Evolutionary conservation across 2,329 filamentous ascomycete genomes (phyloP), one percentile per base, ranked within the genome.

Genomic region (Penicillium sp.): DNA sequence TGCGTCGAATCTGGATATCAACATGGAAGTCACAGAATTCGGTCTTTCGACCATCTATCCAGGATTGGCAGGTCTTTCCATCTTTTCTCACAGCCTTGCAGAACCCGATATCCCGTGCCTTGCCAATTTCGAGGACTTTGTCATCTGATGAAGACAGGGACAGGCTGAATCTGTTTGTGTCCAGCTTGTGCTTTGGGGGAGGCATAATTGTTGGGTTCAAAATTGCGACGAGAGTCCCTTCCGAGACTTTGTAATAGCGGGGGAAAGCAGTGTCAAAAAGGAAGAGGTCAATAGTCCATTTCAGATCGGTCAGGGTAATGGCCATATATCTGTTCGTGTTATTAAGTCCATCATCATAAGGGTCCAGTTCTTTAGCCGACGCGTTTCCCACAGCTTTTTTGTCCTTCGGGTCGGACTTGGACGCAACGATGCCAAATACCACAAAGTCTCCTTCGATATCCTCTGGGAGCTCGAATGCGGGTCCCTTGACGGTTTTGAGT

Each of bases 1-100:
- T 83, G 69, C 90, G 92, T 52, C 86, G 83, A 3, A 97, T 77
- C 26, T 90, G 88, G 26, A 90, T 79, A 64, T 95, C 91, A 62
- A 96, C 85, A 73, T 99, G 94, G 64, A 88, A 99, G 61, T 96
- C 91, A 75, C 94, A 99, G 70, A 89, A 90, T 65, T 96, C 87
- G 0, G 92, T 96, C 66, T 91, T 90, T 50, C 91, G 86, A 61
- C 84, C 85, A 72, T 99, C 93, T 57, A 99, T 82, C 94, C 94
- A 99, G 28, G 84, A 78, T 33, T 83, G 85, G 73, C 94, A 99
- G 44, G 82, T 77, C 54, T 89, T 83, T 37, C 94, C 93, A 69
- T 97, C 91, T 67, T 89, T 93, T 70, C 89, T 91, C 60, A 91
- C 78, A 7, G 87, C 85, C 69, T 92, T 91, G 75, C 94, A 99